Base-by-base conservation (phyloP, 1,284 basidiomycete species). In the Cutaneotrichosporon dermatis region DNA sequence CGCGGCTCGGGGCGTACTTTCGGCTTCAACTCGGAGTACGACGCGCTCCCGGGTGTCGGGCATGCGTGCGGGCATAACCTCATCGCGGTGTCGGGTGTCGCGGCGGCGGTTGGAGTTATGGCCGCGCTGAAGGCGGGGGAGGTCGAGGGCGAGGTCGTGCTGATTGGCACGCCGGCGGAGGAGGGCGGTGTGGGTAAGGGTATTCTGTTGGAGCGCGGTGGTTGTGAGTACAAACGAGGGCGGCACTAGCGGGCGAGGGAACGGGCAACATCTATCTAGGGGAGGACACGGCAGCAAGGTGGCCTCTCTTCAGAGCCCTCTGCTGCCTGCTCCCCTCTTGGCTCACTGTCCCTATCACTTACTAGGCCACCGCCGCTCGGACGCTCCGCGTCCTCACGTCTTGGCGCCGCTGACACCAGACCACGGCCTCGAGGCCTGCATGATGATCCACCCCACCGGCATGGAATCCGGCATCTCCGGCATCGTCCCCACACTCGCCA, bases 1-100 rank as follows among this genome's bases (percentile, higher is more conserved):
- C 91, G 84, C 73, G 78, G 73, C 55, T 83, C 83, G 50, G 86
- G 83, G 55, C 61, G 66, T 44, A 83, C 83, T 15, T 80, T 89
- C 54, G 88, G 87, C 4, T 78, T 89, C 55, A 90, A 89, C 72
- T 86, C 87, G 6, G 89, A 92, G 55, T 66, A 58, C 58, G 69
- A 70, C 40, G 67, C 67, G 2, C 52, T 70, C 4, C 65, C 66
- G 81, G 80, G 82, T 15, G 80, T 87, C 54, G 86, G 86, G 4
- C 86, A 92, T 74, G 90, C 87, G 0, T 92, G 90, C 69, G 90
- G 90, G 66, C 89, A 93, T 72, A 92, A 92, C 73, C 81, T 93
- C 57, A 93, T 93, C 60, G 89, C 89, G 37, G 85, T 88, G 59
- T 83, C 85, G 54, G 91, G 90, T 34, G 84, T 90, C 25, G 90